Base-by-base conservation (phyloP, 106 monocot genomes). In the Apostasia ramifera region DNA sequence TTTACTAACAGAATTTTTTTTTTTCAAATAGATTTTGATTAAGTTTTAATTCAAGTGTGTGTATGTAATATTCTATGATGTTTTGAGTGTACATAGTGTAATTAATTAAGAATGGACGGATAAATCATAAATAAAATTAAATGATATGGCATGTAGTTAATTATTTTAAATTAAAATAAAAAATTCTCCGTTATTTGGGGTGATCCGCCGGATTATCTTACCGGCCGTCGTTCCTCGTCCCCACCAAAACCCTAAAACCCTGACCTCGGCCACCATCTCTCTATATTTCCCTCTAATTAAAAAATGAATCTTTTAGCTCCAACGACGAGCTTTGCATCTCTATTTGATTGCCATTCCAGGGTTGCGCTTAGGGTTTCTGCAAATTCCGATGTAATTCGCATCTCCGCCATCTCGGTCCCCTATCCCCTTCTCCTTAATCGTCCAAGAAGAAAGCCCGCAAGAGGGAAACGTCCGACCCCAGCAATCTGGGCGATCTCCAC, bases 391-490 rank as follows among this genome's bases (percentile, higher is more conserved):
- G 6, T 40, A 9, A 7, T 48, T 11, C 44, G 13, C 44, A 61
- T 52, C 61, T 37, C 56, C 57, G 14, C 57, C 43, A 4, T 39
- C 64, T 9, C 56, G 6, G 39, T 44, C 54, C 15, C 47, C 26
- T 39, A 1, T 47, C 40, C 70, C 37, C 38, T 37, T 37, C 61
- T 61, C 61, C 4, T n/a, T 11, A 26, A 26, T 26, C 67, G 7
- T 2, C 40, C 48, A 49, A 71, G 42, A 65, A 65, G 65, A 26
- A 26, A 26, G 2, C 48, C 41, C 54, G 42, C 11, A 52, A 3
- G 68, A 54, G 40, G 54, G 12, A 68, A 68, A 68, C 64, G 10
- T 53, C 14, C 45, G 26, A 14, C 72, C 72, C 51, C 43, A 15
- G 4, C 26, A 51, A 8, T 61, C 63, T 44, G 12, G 41, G n/a